These are phyloP conservation scores for Trifolium pratense DNA, from an alignment of 306 rosid species.

Conservation along the genomic window DNA sequence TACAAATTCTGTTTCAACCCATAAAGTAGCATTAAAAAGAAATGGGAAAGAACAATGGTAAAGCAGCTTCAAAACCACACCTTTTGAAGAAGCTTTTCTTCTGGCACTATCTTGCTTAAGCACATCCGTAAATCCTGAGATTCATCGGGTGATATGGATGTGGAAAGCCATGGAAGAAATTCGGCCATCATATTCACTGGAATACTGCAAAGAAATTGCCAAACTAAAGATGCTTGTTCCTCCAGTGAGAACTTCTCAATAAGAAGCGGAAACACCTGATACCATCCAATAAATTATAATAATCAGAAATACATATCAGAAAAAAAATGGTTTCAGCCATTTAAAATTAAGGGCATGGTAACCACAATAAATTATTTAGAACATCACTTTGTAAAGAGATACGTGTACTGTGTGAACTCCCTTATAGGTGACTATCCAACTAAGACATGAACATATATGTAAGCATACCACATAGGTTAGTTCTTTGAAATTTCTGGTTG, in stretches of 20 bases:
- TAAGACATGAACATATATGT: conserved; percentile 22
- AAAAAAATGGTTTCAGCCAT: conserved; percentile 1
- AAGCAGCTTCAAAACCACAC: conserved; percentile 52
- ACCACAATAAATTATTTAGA: conserved; percentile 25
- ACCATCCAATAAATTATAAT: conserved; percentile 39
- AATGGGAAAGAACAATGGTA: conserved; percentile 33
- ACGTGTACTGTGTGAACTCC: background rate
- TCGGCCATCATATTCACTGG: conserved; percentile 95
- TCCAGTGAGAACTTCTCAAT: conserved; percentile 86
- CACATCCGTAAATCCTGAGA: conserved; percentile 73
- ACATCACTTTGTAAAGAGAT: conserved; percentile 4
- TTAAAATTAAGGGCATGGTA: conserved; percentile 19
- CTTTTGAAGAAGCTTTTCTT: conserved; percentile 96
- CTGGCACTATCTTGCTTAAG: conserved; percentile 81
- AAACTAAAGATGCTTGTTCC: conserved; percentile 92
- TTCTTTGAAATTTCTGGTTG: conserved; percentile 33
- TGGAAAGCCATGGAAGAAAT: conserved; percentile 95
- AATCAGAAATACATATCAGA: conserved; percentile 7
- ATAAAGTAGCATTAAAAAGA: conserved; percentile 7
- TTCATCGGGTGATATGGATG: conserved; percentile 86
- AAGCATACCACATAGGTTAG: conserved; percentile 21
- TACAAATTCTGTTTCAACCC: conserved; percentile 22
- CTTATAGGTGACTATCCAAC: background rate
- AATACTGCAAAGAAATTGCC: conserved; percentile 99
- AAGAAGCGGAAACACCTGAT: conserved; percentile 93